Evolutionary conservation across 495 filamentous ascomycete genomes (phyloP), one percentile per base, ranked within the genome.

Genomic region (Lepraria neglecta): DNA sequence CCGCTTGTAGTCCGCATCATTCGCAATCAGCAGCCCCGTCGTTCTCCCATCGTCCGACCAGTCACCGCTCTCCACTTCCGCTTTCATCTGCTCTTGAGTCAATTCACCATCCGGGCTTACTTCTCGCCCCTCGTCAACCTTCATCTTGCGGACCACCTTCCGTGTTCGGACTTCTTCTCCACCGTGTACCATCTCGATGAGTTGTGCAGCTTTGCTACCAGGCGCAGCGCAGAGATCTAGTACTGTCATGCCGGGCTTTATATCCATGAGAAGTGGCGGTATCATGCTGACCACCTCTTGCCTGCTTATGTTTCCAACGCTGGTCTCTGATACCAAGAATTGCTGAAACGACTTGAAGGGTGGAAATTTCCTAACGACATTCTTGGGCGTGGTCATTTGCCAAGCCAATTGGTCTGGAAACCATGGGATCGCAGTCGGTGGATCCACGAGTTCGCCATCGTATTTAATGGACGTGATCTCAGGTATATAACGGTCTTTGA

Each of bases 201-300:
- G 73, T 76, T 98, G 94, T 27, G 91, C 89, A 17, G 92, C 88
- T 79, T 98, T 98, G 77, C 91, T 96, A 24, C 94, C 94, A 6
- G 94, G 94, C 0, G 94, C 94, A 61, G 94, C 94, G 73, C 94
- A 98, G 78, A 98, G 82, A 72, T 98, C 94, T 68, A 98, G 74
- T 12, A 96, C 91, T 10, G 83, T 83, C 89, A 97, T 96, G 42
- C 91, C 90, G 21, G 95, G 91, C 56, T 82, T 82, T 33, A 96
- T 74, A 69, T 96, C 92, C 81, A 97, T 89, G 61, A 97, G 76
- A 55, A 97, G 83, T 27, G 95, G 95, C 28, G 94, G 94, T 64
- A 98, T 96, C 94, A 98, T 98, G 78, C 89, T 95, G 63, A 98
- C 94, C 24, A 92, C 84, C 76, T 98, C 94, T 74, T 98, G 94